Conservation (phyloP, 2,329 filamentous ascomycete genomes). For the Neospermospora avenae region DNA sequence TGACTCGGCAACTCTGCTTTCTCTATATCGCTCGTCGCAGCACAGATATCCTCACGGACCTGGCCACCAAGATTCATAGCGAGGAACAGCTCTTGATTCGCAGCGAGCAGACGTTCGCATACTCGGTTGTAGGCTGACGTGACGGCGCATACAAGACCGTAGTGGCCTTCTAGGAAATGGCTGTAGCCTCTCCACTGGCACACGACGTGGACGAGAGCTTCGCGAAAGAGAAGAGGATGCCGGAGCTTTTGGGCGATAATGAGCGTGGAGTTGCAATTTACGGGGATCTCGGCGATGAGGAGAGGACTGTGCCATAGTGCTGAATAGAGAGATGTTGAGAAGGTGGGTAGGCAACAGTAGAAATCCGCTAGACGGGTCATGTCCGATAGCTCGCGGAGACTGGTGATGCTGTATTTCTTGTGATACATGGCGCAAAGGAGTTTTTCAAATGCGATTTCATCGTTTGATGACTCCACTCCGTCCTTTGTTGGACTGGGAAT, state of each 20-base stretch:
- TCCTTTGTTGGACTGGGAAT: neutral
- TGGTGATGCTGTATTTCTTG: conserved; percentile 9
- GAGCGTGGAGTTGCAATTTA: conserved; percentile 7
- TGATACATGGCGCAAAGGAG: conserved; percentile 19
- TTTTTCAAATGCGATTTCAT: conserved; percentile 10
- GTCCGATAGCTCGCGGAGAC: neutral
- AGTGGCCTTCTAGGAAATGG: conserved; percentile 1
- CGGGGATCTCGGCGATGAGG: conserved; percentile 2
- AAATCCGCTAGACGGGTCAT: conserved; percentile 13
- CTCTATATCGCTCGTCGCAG: neutral
- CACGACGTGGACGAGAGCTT: conserved; percentile 17
- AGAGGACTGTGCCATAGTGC: conserved; percentile 4
- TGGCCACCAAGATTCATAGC: neutral
- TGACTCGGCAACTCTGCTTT: neutral
- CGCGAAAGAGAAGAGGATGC: conserved; percentile 15
- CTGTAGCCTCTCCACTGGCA: conserved; percentile 8
- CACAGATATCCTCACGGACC: neutral
- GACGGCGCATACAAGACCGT: conserved; percentile 5
- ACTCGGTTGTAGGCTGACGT: conserved; percentile 6
- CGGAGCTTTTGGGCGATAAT: conserved; percentile 12
- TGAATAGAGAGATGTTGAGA: conserved; percentile 9
- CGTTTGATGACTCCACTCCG: neutral
- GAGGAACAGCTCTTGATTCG: conserved; percentile 10
- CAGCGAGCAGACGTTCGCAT: conserved; percentile 4
- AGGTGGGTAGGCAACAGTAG: conserved; percentile 14